These are phyloP conservation scores for Pseudozyma hubeiensis DNA, from an alignment of 1,284 basidiomycete species.

Conservation along the genomic window DNA sequence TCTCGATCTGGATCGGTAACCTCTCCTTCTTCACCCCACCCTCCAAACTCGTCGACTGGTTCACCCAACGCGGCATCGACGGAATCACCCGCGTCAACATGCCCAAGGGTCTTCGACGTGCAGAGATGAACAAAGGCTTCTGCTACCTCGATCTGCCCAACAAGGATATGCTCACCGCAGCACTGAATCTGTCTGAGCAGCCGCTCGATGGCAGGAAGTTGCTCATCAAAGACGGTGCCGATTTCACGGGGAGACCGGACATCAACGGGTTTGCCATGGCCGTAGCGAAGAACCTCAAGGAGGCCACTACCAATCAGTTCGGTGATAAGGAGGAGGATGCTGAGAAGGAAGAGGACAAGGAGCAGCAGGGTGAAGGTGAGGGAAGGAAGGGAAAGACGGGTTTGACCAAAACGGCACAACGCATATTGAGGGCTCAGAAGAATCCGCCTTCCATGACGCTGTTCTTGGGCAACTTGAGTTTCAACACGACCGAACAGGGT, in stretches of 20 bases:
- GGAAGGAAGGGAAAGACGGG: constrained; percentile 62
- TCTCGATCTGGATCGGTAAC: constrained; percentile 74
- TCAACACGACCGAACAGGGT: constrained; percentile 80
- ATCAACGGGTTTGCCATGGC: constrained; percentile 49
- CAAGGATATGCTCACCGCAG: constrained; percentile 78
- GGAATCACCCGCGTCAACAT: constrained; percentile 73
- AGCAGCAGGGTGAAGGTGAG: not conserved
- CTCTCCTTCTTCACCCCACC: constrained; percentile 59
- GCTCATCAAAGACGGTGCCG: constrained; percentile 88
- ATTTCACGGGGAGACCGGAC: constrained; percentile 68
- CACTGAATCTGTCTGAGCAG: constrained; percentile 83
- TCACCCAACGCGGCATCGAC: constrained; percentile 55
- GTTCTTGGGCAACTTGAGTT: constrained; percentile 89
- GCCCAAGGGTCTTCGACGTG: constrained; percentile 70
- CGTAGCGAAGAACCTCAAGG: constrained; percentile 29
- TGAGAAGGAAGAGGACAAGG: not conserved
- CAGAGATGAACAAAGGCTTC: constrained; percentile 77
- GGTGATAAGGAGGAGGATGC: constrained; percentile 11
- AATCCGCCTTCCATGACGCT: constrained; percentile 84
- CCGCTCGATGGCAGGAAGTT: constrained; percentile 85
- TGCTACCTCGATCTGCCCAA: constrained; percentile 94
- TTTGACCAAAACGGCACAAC: constrained; percentile 82
- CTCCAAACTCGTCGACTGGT: constrained; percentile 56
- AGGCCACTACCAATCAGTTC: not conserved
- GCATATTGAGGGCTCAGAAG: constrained; percentile 82